Percentiles rank a stretch among this genome's conserved stretches.
These are phyloP conservation scores for Hypoxylon sp. DNA, from an alignment of 2,329 filamentous ascomycete species.

Conservation along the genomic window DNA sequence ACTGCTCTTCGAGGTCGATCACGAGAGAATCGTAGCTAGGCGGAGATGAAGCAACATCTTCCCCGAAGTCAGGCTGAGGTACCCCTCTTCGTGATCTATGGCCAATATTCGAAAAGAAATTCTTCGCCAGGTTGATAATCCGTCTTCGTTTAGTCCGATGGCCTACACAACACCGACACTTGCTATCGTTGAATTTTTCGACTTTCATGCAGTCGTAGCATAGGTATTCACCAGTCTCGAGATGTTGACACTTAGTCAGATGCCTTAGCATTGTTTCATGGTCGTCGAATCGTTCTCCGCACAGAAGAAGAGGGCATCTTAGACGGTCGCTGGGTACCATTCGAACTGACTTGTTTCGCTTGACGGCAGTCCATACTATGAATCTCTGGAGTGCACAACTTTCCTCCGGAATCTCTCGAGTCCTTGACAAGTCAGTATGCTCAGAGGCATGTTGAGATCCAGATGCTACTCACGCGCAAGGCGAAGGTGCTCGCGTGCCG, in stretches of 20 bases:
- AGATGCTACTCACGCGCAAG: constrained; percentile 53
- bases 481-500: constrained; percentile 42
- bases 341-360: constrained; percentile 65
- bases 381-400: constrained; percentile 69
- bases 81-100: constrained; percentile 61
- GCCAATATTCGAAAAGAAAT: constrained; percentile 68
- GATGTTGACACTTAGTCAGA: constrained; percentile 64
- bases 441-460: constrained; percentile 13
- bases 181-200: constrained; percentile 67
- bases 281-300: constrained; percentile 64
- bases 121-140: constrained; percentile 68
- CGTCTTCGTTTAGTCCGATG: constrained; percentile 67
- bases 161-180: constrained; percentile 65
- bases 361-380: constrained; percentile 70
- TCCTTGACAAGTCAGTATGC: constrained; percentile 55
- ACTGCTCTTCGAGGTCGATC: constrained; percentile 48
- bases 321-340: constrained; percentile 65
- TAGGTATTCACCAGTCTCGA: constrained; percentile 67
- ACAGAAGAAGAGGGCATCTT: constrained; percentile 67
- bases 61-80: constrained; percentile 50
- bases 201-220: constrained; percentile 69
- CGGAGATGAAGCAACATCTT: constrained; percentile 57
- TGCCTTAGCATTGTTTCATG: constrained; percentile 70
- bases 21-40: constrained; percentile 64
- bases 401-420: constrained; percentile 61